Evolutionary conservation across 768 basidiomycete species (phyloP), one percentile per base, ranked within the genome.

Genomic region (Suillus sp.): DNA sequence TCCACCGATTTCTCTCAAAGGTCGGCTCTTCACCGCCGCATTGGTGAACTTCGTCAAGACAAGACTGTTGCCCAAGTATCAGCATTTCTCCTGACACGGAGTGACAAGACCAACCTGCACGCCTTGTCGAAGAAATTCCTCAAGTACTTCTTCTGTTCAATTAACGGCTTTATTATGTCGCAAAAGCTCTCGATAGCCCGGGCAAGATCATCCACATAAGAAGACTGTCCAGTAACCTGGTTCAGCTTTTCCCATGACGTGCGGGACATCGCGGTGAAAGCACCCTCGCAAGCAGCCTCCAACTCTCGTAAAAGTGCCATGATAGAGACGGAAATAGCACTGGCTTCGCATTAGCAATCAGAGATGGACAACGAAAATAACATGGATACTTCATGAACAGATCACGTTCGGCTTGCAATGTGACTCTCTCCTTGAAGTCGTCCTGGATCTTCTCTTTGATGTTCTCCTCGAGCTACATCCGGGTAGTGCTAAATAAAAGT

Each of bases 61-160:
- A 42, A 96, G 79, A 56, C 95, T 96, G 27, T 38, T 34, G 30
- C 47, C 64, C 60, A 64, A 13, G 43, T 37, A 22, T 48, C 25
- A 32, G 57, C 42, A 56, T 38, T 4, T 38, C 40, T 30, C 32
- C 38, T 22, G 35, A 27, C 1, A 66, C 18, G 22, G 40, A 13
- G 38, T 59, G 42, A 22, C 30, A 27, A 40, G 40, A 71, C 80
- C 64, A 60, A 97, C 96, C 91, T 93, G 62, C 91, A 90, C 10
- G 91, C 90, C 74, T 97, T 98, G 72, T 99, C 97, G 59, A 95
- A 86, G 74, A 96, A 87, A 76, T 96, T 99, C 60, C 94, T 82
- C 48, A 94, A 72, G 75, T 96, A 99, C 72, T 94, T 97, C 84
- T 97, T 97, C 70, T 95, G 92, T 75, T 99, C 95, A 11, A 99